Evolutionary conservation across 345 rosid genomes (phyloP).

Genomic region (Eucalyptus curtisii): DNA sequence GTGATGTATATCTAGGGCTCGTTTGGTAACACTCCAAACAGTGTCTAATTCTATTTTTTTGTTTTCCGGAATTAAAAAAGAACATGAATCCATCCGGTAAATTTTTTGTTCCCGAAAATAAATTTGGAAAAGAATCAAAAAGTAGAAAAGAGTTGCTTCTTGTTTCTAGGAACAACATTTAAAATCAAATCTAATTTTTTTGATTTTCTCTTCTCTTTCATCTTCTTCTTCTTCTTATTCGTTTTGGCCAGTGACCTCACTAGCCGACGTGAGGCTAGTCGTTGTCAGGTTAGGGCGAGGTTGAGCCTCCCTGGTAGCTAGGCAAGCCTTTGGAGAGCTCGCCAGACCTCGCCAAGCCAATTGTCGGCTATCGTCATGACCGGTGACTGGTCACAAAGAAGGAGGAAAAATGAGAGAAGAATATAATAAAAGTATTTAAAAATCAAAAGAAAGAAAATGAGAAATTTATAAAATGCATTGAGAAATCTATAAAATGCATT

Average conservation of each 20-base stretch:
- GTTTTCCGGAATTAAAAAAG: fast-evolving
- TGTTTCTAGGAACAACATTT: fast-evolving
- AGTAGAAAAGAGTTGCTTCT: fast-evolving
- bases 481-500: fast-evolving
- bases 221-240: no score
- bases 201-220: no score
- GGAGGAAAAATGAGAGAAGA: no score
- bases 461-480: fast-evolving
- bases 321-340: fast-evolving
- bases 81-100: fast-evolving
- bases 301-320: fast-evolving
- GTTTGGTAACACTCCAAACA: no score
- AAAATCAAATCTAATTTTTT: no score
- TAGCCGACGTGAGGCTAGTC: fast-evolving
- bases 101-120: fast-evolving
- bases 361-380: fast-evolving
- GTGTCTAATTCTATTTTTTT: fast-evolving
- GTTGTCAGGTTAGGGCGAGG: fast-evolving
- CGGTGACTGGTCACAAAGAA: no score
- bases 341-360: fast-evolving
- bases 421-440: no score
- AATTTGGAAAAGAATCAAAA: no score
- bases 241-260: fast-evolving
- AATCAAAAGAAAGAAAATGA: no score
- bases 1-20: fast-evolving